Evolutionary conservation across 306 rosid genomes (phyloP), one percentile per base, ranked within the genome.

Genomic region (Fagus crenata): DNA sequence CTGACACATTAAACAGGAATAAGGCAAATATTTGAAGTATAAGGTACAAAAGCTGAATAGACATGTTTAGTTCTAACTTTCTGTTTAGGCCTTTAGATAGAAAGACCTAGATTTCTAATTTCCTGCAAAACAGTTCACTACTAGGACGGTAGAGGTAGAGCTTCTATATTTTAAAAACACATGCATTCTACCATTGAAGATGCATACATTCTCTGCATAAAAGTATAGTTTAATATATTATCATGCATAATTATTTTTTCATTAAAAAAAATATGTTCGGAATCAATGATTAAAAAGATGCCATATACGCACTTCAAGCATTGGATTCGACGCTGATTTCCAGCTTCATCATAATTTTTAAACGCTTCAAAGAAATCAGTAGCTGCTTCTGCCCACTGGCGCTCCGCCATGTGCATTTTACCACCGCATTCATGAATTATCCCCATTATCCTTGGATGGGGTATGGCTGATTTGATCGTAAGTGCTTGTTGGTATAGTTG

Each of bases 361-460:
- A 93, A 93, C 63, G 97, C 98, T 87, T 93, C 98, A 87, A 93
- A 91, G 78, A 93, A 93, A 87, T 92, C 98, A 0, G 99, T 95
- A n/a, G 99, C 97, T 15, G 97, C 99, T 39, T 95, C 99, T 15
- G 92, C 93, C 99, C 99, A 95, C 75, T 92, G 99, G 71, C 97
- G 96, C 92, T 95, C 99, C 12, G 97, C 93, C 99, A 95, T 95
- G 71, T 95, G 97, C 99, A 95, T 95, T 84, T 95, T 95, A 68
- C 99, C 99, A 70, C 99, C 99, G 58, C 97, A 95, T 84, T 95
- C 99, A 56, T 92, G 96, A 81, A 95, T 95, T 76, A 95, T 95
- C 56, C 99, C 99, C 97, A 95, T 95, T 61, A 95, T 95, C 72
- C 99, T 86, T 65, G 99, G 99, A 92, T 95, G 97, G 82, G 97